Evolutionary conservation across 352 stramenopile species (phyloP), one percentile per base, ranked within the genome.

Genomic region (Pythium rishiriense): DNA sequence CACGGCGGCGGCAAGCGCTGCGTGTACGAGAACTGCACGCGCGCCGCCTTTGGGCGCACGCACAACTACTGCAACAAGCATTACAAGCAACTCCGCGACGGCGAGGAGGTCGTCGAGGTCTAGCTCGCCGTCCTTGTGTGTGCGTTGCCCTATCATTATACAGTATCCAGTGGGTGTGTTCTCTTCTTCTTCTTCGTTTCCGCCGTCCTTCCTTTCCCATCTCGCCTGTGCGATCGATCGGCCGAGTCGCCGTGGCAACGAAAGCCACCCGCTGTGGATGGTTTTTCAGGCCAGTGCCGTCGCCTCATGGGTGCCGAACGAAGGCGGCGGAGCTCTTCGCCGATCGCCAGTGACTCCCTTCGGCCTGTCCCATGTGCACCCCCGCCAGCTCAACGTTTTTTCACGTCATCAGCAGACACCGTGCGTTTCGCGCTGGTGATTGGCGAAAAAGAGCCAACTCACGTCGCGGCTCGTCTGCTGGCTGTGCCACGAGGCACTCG

Each of bases 1-100:
- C 66, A 73, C 37, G 66, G 66, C 59, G 66, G 66, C 29, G 66
- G 66, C 59, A 68, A 69, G 57, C 66, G 66, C 37, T 73, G 66
- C 49, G 26, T 66, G 1, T 65, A 58, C 52, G 39, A 71, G 28
- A 69, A 67, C 19, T 86, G 74, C 66, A 73, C 66, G 37, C 67
- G 63, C 22, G 66, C 76, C 2, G 76, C 76, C 3, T 82, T 76
- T 17, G 69, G 73, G 17, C 53, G 55, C 46, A 63, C 54, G 24
- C 62, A 69, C 39, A 69, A 69, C 48, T 60, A 64, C 41, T 69
- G 62, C 54, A 69, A 54, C 48, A 46, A 59, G 28, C 62, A 69
- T 48, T 69, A 60, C 39, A 64, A 77, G 14, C 52, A 73, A 46
- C 61, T 78, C 3, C 45, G 31, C 15, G n/a, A 66, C 29, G 62